Base-by-base conservation (phyloP, 495 filamentous ascomycete genomes). In the Podospora pseudopauciseta region DNA sequence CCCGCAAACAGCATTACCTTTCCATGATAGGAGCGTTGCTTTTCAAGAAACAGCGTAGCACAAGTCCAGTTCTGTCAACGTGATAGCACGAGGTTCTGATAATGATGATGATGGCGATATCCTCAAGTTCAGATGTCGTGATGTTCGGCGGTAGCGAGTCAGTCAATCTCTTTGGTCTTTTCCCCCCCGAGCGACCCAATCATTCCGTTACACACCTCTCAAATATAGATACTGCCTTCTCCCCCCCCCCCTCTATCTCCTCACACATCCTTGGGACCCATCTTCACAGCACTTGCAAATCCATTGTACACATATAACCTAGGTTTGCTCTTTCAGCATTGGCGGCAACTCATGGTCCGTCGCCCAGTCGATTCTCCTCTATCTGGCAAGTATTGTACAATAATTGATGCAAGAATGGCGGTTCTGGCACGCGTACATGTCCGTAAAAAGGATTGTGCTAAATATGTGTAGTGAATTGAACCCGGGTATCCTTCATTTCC, bases 401-500 rank as follows among this genome's bases (percentile, higher is more conserved):
- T 4, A 11, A 16, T 49, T 49, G 39, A 11, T 49, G 39, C 39
- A 49, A 49, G 1, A 49, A 32, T 23, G 39, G 39, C 39, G 39
- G 5, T 11, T 11, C 15, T 49, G 39, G 39, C 13, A 49, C 39
- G 7, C 39, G 39, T 16, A 16, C 18, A 49, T 49, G 39, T 11
- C 39, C 39, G 39, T 13, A 49, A 9, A 18, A 49, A 49, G 7
- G 13, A 49, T 49, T 11, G 39, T 49, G 39, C 39, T 49, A 49
- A 49, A 49, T 49, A 49, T 49, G 39, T 49, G 39, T 49, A 49
- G 39, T 49, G 39, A 49, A 49, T 55, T 30, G 19, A 63, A 65
- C 63, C 53, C 18, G 28, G 7, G 53, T 56, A 28, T 26, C 58
- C 28, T 15, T 19, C 59, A 15, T 59, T 32, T 32, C 59, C 16